phyloP scores from a whole-genome alignment of 768 basidiomycete genomes.

The Rhodotorula taiwanensis region DNA sequence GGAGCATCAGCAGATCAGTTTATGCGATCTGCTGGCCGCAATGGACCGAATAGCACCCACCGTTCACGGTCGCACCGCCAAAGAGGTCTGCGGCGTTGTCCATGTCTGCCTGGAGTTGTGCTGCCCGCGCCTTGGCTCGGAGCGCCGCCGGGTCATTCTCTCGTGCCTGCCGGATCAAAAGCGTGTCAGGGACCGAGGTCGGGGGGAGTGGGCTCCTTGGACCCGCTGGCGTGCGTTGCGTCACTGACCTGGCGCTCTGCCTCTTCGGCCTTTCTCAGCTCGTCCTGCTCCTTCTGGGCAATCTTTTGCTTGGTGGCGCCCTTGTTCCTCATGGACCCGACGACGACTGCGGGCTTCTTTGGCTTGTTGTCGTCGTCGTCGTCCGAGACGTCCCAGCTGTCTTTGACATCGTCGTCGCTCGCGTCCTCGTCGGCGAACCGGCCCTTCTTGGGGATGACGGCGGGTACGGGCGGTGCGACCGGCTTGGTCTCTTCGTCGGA shows the following conservation, averaged over 20 bases:
- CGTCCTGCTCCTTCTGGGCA: conserved; percentile 80
- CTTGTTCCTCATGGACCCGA: conserved; percentile 65
- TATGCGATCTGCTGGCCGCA: too few relatives aligned
- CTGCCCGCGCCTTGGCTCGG: conserved; percentile 62
- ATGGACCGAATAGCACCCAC: conserved; percentile 25
- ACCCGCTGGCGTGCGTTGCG: conserved; percentile 54
- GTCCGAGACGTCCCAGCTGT: conserved; percentile 75
- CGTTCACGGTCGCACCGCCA: conserved; percentile 48
- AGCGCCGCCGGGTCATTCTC: conserved; percentile 72
- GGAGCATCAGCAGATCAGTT: background rate
- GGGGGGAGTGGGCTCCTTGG: background rate
- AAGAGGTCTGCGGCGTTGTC: conserved; percentile 74
- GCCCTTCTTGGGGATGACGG: conserved; percentile 40
- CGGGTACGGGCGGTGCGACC: conserved; percentile 43
- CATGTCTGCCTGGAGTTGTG: conserved; percentile 73
- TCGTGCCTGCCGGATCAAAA: conserved; percentile 45
- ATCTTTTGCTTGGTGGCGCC: conserved; percentile 84
- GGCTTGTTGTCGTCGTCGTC: conserved; percentile 61
- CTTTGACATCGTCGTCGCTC: conserved; percentile 66
- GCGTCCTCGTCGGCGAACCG: conserved; percentile 92
- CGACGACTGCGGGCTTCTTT: conserved; percentile 48
- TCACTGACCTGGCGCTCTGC: conserved; percentile 45
- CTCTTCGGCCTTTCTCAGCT: conserved; percentile 51
- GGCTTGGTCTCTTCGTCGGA: conserved; percentile 44
- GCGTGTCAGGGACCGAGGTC: background rate